Conservation (phyloP, 2,329 filamentous ascomycete genomes). For the Colletotrichum sidae region DNA sequence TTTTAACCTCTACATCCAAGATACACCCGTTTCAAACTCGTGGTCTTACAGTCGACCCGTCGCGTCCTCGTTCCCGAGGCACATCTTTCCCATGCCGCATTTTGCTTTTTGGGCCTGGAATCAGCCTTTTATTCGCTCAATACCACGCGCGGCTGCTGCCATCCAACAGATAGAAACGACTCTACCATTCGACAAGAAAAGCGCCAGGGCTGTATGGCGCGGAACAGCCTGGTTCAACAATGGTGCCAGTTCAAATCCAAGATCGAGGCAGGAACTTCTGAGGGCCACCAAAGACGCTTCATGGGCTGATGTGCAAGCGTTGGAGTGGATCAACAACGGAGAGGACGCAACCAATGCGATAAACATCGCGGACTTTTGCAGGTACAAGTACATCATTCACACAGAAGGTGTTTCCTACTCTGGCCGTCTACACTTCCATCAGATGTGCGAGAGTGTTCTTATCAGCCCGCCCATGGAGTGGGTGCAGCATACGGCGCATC, state of each 20-base stretch:
- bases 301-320: constrained; percentile 62
- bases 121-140: constrained; percentile 60
- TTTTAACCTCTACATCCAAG: constrained; percentile 64
- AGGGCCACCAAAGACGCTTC: constrained; percentile 45
- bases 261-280: constrained; percentile 55
- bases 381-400: constrained; percentile 62
- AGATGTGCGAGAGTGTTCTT: constrained; percentile 61
- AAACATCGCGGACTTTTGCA: constrained; percentile 62
- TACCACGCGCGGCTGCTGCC: constrained; percentile 51
- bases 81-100: constrained; percentile 65
- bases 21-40: constrained; percentile 56
- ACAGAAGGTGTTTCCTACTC: constrained; percentile 67
- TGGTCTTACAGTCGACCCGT: constrained; percentile 61
- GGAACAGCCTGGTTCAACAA: constrained; percentile 64
- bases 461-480: constrained; percentile 60
- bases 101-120: constrained; percentile 68
- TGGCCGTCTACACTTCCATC: constrained; percentile 63
- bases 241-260: constrained; percentile 48
- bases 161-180: constrained; percentile 52
- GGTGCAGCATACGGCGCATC: constrained; percentile 63
- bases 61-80: constrained; percentile 48
- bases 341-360: constrained; percentile 56
- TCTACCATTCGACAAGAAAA: constrained; percentile 46
- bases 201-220: constrained; percentile 60
- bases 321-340: constrained; percentile 50